Percentiles rank a stretch among this genome's conserved stretches.
Conservation (phyloP, 495 filamentous ascomycete species). For the Chaetomium fimeti region DNA sequence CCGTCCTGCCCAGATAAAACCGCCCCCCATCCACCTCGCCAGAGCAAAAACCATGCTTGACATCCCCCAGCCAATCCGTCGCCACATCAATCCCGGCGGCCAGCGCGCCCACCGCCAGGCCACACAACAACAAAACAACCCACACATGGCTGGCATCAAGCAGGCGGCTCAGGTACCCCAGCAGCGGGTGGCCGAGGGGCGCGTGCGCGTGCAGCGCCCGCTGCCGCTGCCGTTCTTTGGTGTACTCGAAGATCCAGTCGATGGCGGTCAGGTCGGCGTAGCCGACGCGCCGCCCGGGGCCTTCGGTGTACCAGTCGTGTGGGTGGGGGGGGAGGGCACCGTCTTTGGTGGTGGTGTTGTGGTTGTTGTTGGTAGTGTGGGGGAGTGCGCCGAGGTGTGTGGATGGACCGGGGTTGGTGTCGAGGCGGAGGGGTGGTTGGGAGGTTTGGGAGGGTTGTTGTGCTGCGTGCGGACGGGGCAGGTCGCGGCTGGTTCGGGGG, state of each 20-base stretch:
- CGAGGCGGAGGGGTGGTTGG: not conserved
- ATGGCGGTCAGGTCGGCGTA: constrained; percentile 98
- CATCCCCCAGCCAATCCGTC: constrained; percentile 91
- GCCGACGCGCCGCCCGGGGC: constrained; percentile 83
- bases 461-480: not conserved
- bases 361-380: not conserved
- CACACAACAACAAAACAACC: constrained; percentile 74
- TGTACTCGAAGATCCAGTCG: constrained; percentile 99
- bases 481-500: constrained; percentile 8
- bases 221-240: constrained; percentile 88
- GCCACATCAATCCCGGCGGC: constrained; percentile 87
- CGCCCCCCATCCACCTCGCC: constrained; percentile 67
- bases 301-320: constrained; percentile 83
- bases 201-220: constrained; percentile 64
- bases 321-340: constrained; percentile 32
- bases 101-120: constrained; percentile 75
- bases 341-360: constrained; percentile 3
- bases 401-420: not conserved
- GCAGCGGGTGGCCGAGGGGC: constrained; percentile 42
- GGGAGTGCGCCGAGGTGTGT: not conserved
- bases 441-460: constrained; percentile 8
- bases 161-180: constrained; percentile 69
- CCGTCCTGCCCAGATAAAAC: constrained; percentile 86
- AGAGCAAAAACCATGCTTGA: constrained; percentile 89
- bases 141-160: constrained; percentile 88